Percentiles rank a stretch among this genome's conserved stretches.
phyloP scores from a whole-genome alignment of 2,329 filamentous ascomycete genomes.

The Fusarium setosum region DNA sequence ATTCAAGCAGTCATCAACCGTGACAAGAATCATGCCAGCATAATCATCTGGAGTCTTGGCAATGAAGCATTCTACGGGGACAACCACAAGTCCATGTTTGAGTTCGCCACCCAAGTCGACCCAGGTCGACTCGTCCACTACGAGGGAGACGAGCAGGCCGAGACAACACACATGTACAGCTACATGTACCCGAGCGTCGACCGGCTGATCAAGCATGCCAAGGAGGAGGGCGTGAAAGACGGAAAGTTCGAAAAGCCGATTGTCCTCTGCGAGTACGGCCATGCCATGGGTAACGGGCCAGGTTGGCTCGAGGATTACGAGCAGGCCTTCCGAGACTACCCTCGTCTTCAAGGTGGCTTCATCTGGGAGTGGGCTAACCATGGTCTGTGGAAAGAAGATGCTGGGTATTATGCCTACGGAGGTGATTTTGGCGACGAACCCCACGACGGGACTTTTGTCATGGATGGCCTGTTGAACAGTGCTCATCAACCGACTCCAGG shows the following conservation, averaged over 20 bases:
- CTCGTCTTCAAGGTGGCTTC: slow-evolving; percentile 73
- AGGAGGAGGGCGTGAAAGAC: slow-evolving; percentile 56
- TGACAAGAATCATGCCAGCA: slow-evolving; percentile 77
- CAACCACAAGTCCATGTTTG: slow-evolving; percentile 76
- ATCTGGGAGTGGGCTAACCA: slow-evolving; percentile 77
- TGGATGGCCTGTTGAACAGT: slow-evolving; percentile 68
- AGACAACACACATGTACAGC: slow-evolving; percentile 73
- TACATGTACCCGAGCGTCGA: slow-evolving; percentile 73
- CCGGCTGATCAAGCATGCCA: slow-evolving; percentile 58
- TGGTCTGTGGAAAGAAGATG: slow-evolving; percentile 63
- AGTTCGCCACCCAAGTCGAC: slow-evolving; percentile 69
- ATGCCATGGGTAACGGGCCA: slow-evolving; percentile 81
- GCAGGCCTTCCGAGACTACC: slow-evolving; percentile 69
- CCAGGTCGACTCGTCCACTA: slow-evolving; percentile 72
- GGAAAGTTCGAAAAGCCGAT: slow-evolving; percentile 67
- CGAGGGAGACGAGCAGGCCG: slow-evolving; percentile 70
- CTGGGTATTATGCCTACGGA: slow-evolving; percentile 69
- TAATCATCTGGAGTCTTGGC: slow-evolving; percentile 79
- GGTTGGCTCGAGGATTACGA: slow-evolving; percentile 77
- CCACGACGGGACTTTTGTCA: slow-evolving; percentile 71
- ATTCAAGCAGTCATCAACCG: slow-evolving; percentile 72
- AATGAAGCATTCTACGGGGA: slow-evolving; percentile 79
- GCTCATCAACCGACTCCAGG: slow-evolving; percentile 68
- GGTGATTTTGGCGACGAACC: slow-evolving; percentile 72
- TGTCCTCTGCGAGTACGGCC: slow-evolving; percentile 67